phyloP scores from a whole-genome alignment of 2,329 filamentous ascomycete species.

The Fusarium sp. region DNA sequence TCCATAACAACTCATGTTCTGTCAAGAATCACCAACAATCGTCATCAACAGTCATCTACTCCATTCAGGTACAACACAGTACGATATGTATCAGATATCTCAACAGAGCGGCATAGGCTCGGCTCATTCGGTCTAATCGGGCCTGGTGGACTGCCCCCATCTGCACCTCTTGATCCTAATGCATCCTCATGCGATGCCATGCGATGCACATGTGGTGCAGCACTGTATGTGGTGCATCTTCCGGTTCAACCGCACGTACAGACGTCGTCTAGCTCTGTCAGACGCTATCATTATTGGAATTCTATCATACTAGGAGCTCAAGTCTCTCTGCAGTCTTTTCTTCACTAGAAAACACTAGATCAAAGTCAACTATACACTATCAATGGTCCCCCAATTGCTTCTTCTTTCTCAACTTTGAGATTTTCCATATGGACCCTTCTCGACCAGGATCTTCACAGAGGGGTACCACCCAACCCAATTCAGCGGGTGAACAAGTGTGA shows the following conservation, averaged over 20 bases:
- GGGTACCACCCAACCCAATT: constrained; percentile 6
- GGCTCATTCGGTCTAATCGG: constrained; percentile 17
- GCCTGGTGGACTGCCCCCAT: constrained; percentile 4
- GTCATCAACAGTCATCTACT: not conserved
- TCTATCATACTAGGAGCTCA: not conserved
- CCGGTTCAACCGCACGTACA: not conserved
- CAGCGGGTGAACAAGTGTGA: constrained; percentile 24
- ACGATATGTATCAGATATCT: not conserved
- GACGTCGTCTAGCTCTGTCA: not conserved
- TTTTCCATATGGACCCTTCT: not conserved
- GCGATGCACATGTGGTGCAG: constrained; percentile 11
- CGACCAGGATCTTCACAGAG: constrained; percentile 14
- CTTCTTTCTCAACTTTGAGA: not conserved
- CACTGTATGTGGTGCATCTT: not conserved
- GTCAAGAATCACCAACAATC: not conserved
- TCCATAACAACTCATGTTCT: not conserved
- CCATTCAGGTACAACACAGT: not conserved
- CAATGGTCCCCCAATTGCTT: not conserved
- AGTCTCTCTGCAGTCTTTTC: not conserved
- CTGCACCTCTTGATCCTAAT: constrained; percentile 22
- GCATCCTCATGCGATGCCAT: constrained; percentile 22
- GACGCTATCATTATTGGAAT: not conserved
- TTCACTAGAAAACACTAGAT: not conserved
- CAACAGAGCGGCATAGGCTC: constrained; percentile 5
- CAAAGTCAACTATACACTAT: not conserved